phyloP scores from a whole-genome alignment of 176 grass and related monocot genomes.

The Echinochloa phyllopogon region DNA sequence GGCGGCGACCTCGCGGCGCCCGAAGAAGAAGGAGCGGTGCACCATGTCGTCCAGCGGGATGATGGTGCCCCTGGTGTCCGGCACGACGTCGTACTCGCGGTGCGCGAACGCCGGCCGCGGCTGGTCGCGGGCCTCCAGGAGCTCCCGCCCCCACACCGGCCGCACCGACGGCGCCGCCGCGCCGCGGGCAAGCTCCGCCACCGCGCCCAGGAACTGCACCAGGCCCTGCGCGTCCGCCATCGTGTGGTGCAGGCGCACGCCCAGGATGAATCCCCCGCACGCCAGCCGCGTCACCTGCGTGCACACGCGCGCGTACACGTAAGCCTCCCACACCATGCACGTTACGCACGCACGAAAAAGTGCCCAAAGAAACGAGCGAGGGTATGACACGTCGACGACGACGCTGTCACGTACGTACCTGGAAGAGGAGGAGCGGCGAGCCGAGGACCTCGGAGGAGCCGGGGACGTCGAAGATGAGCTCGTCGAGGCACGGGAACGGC shows the following conservation, averaged over 20 bases:
- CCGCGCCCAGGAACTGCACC: slow-evolving; percentile 57
- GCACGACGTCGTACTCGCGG: slow-evolving; percentile 77
- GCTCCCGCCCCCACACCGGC: slow-evolving; percentile 63
- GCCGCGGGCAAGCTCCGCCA: slow-evolving; percentile 73
- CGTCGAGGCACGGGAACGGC: slow-evolving; percentile 70
- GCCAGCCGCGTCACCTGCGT: slow-evolving; percentile 68
- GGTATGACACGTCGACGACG: neutral
- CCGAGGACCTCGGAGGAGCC: slow-evolving; percentile 62
- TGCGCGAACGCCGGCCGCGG: slow-evolving; percentile 56
- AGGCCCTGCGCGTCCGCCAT: slow-evolving; percentile 68
- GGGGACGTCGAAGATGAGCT: slow-evolving; percentile 75
- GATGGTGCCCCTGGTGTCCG: slow-evolving; percentile 77
- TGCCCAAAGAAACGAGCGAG: neutral
- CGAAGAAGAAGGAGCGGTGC: slow-evolving; percentile 84
- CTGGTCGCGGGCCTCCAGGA: slow-evolving; percentile 59
- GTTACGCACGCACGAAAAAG: neutral
- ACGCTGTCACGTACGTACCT: slow-evolving; percentile 19
- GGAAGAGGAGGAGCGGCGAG: slow-evolving; percentile 69
- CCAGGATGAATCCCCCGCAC: slow-evolving; percentile 74
- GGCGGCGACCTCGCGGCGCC: slow-evolving; percentile 46
- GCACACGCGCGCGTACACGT: neutral
- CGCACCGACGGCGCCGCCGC: slow-evolving; percentile 35
- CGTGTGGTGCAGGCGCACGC: slow-evolving; percentile 56
- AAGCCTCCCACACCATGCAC: neutral
- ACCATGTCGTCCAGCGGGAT: slow-evolving; percentile 79